A percentile compares a stretch with the other conserved stretches of the same genome.
Evolutionary conservation across 306 rosid genomes (phyloP).

Genomic region (Cicer judaicum): DNA sequence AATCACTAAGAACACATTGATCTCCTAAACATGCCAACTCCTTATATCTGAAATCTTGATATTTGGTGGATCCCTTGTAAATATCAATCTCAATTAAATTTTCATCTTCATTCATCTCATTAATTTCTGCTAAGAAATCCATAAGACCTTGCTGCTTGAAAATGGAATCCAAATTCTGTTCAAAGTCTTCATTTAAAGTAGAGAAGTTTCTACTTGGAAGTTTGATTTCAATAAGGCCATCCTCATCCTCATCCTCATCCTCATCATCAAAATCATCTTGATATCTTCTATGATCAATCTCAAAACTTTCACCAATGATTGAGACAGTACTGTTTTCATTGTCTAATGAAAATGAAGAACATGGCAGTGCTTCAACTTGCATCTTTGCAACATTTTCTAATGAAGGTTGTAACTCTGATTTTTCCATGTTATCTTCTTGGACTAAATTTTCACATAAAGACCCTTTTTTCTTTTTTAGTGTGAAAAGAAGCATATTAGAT

Average conservation of each 20-base stretch:
- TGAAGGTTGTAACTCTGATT: constrained; percentile 20
- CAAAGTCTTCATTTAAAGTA: constrained; percentile 47
- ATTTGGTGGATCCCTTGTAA: constrained; percentile 57
- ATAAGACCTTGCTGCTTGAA: constrained; percentile 50
- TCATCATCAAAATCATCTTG: constrained; percentile 22
- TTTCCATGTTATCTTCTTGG: constrained; percentile 38
- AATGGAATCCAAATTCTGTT: constrained; percentile 44
- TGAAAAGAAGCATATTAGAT: constrained; percentile 54
- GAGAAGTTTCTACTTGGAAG: constrained; percentile 49
- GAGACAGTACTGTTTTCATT: constrained; percentile 28
- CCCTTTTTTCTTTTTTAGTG: constrained; percentile 48
- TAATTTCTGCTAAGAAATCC: constrained; percentile 65
- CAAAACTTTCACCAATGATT: constrained; percentile 40
- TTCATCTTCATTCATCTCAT: constrained; percentile 68
- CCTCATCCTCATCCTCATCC: constrained; percentile 46
- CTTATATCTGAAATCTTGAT: constrained; percentile 53
- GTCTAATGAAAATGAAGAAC: constrained; percentile 53
- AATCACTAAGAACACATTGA: constrained; percentile 40
- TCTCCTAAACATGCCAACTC: constrained; percentile 42
- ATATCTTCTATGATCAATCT: constrained; percentile 39
- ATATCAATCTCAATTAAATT: constrained; percentile 78
- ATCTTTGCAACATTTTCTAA: constrained; percentile 24
- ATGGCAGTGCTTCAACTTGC: constrained; percentile 40
- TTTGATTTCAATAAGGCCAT: constrained; percentile 66
- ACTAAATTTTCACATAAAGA: constrained; percentile 31